Evolutionary conservation across 2,329 filamentous ascomycete species (phyloP), one percentile per base, ranked within the genome.

Genomic region (Aspergillus novoparasiticus): DNA sequence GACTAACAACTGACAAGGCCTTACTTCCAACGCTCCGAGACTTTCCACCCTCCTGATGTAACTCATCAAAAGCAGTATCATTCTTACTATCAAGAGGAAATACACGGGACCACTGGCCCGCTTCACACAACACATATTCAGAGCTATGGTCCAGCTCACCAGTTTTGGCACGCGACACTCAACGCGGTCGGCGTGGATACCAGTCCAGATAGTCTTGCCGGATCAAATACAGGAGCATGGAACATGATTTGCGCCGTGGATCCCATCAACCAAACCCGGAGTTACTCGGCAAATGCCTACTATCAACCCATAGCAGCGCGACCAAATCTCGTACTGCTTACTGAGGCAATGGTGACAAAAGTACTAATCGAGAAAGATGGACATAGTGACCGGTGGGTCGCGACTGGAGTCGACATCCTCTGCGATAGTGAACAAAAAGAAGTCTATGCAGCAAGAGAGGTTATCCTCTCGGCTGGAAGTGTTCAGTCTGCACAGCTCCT

Each of bases 391-490:
- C 59, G 1, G 16, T 61, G 51, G 55, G 14, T 51, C 2, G 81
- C 81, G 4, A 76, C 74, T 10, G 81, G 82, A 9, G 83, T 82
- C 16, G 77, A 74, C 14, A 82, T 85, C 66, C 43, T 54, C 26
- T 56, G 75, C 67, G 10, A 71, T 6, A 80, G 79, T 3, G 64
- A 74, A 9, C 70, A 74, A 4, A 72, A 78, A 57, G 69, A 70
- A 5, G 72, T 79, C 4, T 79, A 66, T 11, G 77, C 69, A 66
- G 71, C 68, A 28, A 72, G 73, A 58, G 87, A 90, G 67, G 81
- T 89, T 12, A 82, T 90, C 43, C 73, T 90, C 2, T 83, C 84
- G 5, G 86, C 86, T 0, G 88, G 88, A 0, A 83, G 81, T 32
- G 77, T 85, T 46, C 82, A 84, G 70, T 87, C 84, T 11, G 88